Evolutionary conservation across 2,329 filamentous ascomycete genomes (phyloP), one percentile per base, ranked within the genome.

Genomic region (Aspergillus aculeatinus): DNA sequence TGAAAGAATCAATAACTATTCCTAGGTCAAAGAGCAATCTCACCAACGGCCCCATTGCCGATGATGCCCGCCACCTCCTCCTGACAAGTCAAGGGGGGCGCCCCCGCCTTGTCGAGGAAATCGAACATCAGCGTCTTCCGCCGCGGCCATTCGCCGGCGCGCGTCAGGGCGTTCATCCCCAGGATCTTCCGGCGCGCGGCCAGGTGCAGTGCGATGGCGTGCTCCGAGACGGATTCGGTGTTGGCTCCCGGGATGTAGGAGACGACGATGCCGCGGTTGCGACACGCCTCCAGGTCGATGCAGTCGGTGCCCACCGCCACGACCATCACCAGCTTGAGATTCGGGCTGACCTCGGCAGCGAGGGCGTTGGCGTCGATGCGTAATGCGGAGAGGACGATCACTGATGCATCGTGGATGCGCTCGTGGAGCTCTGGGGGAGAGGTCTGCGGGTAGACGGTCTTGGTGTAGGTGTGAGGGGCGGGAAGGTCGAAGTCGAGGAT

Each of bases 21-120:
- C 23, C 23, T 23, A 2, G 23, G 23, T 23, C 23, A 23, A 23
- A 4, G n/a, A 9, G 33, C 19, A 1, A 11, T 62, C 65, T 61
- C 48, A 71, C 81, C 81, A 35, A 83, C 69, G 16, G 74, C 73
- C 1, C 82, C 82, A 67, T 83, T 82, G 1, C 82, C 81, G 55
- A 84, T 70, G 58, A 84, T 75, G 1, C 80, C 81, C 63, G 82
- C 67, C 3, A 78, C 75, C 69, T 84, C 82, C 58, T 83, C 81
- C 21, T 72, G 68, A 66, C 78, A 81, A 1, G 77, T 80, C 63
- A 81, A 64, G 48, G 80, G 80, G 25, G 78, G 75, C 29, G 66
- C 65, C 10, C 64, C 76, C 12, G 70, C 62, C 27, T 57, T 64
- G 29, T 65, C 68, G 51, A 65, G 60, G 42, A 56, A 67, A 42